phyloP scores from a whole-genome alignment of 805 yeast genomes.

The Myxozyma vanderwaltii region DNA sequence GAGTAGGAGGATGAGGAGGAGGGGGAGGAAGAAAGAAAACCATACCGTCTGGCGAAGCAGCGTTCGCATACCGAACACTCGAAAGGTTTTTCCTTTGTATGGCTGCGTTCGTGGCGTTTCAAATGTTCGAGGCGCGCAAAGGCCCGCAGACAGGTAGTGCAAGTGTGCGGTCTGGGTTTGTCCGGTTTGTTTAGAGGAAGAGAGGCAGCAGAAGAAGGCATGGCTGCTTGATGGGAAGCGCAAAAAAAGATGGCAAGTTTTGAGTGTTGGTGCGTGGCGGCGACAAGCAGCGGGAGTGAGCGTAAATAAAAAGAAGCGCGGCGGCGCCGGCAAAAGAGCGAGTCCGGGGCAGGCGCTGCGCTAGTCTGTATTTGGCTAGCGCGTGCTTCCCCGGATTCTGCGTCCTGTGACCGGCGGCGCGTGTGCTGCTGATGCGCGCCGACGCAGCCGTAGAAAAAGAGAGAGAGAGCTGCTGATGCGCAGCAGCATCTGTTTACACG shows the following conservation, averaged over 20 bases:
- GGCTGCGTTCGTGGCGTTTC: conserved; percentile 66
- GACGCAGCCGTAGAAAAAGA: no score
- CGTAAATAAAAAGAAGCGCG: neutral
- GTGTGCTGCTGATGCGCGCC: neutral
- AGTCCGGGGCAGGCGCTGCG: conserved; percentile 1
- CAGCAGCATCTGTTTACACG: no score
- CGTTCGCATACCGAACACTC: conserved; percentile 33
- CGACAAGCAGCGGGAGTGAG: neutral
- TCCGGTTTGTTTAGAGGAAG: conserved; percentile 59
- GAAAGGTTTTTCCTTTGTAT: conserved; percentile 78
- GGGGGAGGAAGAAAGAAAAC: no score
- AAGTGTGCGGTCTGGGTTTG: conserved; percentile 91
- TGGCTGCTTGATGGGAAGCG: neutral
- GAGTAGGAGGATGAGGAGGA: conserved; percentile 56
- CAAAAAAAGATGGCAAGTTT: no score
- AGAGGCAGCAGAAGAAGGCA: neutral
- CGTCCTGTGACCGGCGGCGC: neutral
- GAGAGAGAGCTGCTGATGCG: no score
- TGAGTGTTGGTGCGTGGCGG: neutral
- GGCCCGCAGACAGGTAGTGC: conserved; percentile 88
- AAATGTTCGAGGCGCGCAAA: conserved; percentile 67
- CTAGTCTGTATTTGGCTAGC: conserved; percentile 5
- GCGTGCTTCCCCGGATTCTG: conserved; percentile 41
- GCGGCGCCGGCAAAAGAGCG: neutral
- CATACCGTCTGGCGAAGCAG: conserved; percentile 62